phyloP scores from a whole-genome alignment of 2,329 filamentous ascomycete species.

The Geosmithia flava region DNA sequence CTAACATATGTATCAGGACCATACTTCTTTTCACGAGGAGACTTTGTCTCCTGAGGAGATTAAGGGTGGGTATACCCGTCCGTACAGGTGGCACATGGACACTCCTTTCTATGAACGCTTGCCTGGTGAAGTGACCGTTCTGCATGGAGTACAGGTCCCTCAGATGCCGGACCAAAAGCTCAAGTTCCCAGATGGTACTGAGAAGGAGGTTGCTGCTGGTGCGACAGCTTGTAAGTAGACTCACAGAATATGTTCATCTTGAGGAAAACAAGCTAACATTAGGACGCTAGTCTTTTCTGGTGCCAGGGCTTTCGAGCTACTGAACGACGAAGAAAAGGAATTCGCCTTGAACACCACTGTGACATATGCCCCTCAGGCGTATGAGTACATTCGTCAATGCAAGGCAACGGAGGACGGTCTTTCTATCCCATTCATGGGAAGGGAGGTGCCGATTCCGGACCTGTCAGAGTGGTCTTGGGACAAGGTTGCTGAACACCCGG shows the following conservation, averaged over 20 bases:
- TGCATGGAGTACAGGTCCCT: neutral
- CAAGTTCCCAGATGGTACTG: neutral
- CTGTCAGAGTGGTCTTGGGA: constrained; percentile 9
- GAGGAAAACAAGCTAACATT: neutral
- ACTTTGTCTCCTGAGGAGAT: constrained; percentile 14
- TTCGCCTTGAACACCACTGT: constrained; percentile 29
- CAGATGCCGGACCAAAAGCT: neutral
- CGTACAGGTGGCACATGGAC: constrained; percentile 36
- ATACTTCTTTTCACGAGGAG: neutral
- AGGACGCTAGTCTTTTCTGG: neutral
- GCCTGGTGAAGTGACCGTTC: constrained; percentile 9
- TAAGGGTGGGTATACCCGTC: constrained; percentile 25
- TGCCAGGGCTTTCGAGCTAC: constrained; percentile 8
- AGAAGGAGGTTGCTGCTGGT: neutral
- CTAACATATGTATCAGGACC: neutral
- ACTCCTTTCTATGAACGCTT: constrained; percentile 27
- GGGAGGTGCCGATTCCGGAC: constrained; percentile 22
- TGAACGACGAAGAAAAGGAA: constrained; percentile 25
- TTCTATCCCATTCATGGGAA: constrained; percentile 22
- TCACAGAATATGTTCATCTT: neutral
- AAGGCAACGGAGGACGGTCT: constrained; percentile 25
- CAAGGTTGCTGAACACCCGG: neutral
- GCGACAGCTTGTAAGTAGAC: neutral
- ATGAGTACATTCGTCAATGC: constrained; percentile 28
- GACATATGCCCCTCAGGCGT: constrained; percentile 31